Base-by-base conservation (phyloP, 805 yeast species). In the Kregervanrija fluxuum region DNA sequence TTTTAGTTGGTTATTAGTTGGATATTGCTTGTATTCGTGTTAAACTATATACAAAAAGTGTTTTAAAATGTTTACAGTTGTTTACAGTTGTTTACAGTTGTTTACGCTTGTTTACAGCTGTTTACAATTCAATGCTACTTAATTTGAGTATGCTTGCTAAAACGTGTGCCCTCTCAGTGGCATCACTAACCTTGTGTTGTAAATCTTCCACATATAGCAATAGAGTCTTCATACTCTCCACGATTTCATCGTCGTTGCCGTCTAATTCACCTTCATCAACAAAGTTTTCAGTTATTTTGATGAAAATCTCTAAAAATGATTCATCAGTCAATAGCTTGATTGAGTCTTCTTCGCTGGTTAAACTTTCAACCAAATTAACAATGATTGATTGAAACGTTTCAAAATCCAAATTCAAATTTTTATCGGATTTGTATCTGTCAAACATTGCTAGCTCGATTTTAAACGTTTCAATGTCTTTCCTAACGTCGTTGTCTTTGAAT, bases 181-280 rank as follows among this genome's bases (percentile, higher is more conserved):
- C 15, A 14, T 33, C 13, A n/a, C 12, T 14, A 33, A 9, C 35
- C 15, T 33, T n/a, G 45, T 48, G 51, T 32, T 45, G 51, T 38
- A 33, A 31, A 30, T 44, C 28, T 22, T 48, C 51, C 14, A 47
- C 16, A 32, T 46, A 46, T 11, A 43, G 33, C 42, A 49, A 43
- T 22, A 53, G 38, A 5, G 38, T n/a, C 32, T 35, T 42, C 13
- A 51, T 33, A 3, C 48, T 40, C 11, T 42, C 30, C 11, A 45
- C 49, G 8, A 47, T 37, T 3, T 42, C 35, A n/a, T 49, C 52
- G 30, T 47, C 43, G 30, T 49, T 39, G 10, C 43, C 48, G 36
- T 49, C 51, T 10, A 50, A 14, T 15, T 35, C 46, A 2, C 54
- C 54, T 3, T 33, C 32, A 11, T 41, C 43, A 33, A 39, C 30